phyloP scores from a whole-genome alignment of 139 green algal species.

The Ulvella scutata region DNA sequence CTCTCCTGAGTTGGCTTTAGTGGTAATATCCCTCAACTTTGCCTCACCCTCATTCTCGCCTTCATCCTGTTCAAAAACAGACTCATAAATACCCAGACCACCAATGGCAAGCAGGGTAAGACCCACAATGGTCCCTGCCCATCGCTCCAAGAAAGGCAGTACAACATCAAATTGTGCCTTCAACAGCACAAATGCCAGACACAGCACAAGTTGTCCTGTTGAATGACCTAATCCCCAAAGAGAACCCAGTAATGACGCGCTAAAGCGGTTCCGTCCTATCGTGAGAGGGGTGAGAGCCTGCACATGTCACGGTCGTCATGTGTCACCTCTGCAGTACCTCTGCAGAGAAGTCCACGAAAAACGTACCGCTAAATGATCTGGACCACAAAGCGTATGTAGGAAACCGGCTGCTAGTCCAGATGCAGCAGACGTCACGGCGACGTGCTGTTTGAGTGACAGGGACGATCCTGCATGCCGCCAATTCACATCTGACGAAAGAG shows the following conservation, averaged over 20 bases:
- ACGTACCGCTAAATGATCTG: conserved; percentile 86
- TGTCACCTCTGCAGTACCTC: background rate
- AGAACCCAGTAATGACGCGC: conserved; percentile 69
- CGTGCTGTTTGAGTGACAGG: background rate
- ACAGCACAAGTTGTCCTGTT: conserved; percentile 92
- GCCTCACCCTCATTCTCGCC: background rate
- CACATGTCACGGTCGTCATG: background rate
- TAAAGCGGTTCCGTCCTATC: conserved; percentile 61
- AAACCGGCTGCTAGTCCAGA: conserved; percentile 79
- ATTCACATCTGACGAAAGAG: background rate
- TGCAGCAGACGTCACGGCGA: background rate
- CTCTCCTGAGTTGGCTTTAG: background rate
- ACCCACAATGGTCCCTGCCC: conserved; percentile 62
- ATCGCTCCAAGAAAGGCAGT: conserved; percentile 56
- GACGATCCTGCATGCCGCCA: no score
- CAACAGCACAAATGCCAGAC: conserved; percentile 74
- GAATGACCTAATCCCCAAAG: conserved; percentile 96
- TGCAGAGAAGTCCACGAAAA: background rate
- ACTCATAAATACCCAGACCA: conserved; percentile 75
- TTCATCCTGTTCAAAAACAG: conserved; percentile 26
- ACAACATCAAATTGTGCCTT: conserved; percentile 57
- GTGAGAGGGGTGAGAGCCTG: conserved; percentile 86
- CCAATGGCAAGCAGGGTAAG: conserved; percentile 88
- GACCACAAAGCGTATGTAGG: conserved; percentile 88
- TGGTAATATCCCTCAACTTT: background rate